Evolutionary conservation across 202 grass and related monocot species (phyloP), one percentile per base, ranked within the genome.

Genomic region (Thinopyrum obtusiflorum): DNA sequence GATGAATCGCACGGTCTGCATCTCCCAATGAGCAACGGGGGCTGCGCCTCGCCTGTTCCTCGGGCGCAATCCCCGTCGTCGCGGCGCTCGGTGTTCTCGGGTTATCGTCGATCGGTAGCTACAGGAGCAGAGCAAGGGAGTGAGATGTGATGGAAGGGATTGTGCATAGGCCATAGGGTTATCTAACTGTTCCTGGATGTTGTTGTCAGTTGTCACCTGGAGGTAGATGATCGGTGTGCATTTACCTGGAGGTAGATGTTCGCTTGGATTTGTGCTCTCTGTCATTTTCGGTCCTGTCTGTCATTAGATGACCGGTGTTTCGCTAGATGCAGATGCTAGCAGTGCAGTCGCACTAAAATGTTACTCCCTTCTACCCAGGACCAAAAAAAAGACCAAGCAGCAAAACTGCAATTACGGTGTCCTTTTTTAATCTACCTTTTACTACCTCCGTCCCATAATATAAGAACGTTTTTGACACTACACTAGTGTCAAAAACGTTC

Each of bases 71-170:
- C 82, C 2, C 26, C 73, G 0, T 36, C 77, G 4, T 40, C 76
- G 1, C 62, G 27, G 11, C 18, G 28, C 1, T 68, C 81, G 0
- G 69, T 84, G 28, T 87, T 90, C 46, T 77, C 81, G 0, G 73
- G 60, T 53, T 88, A 51, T 79, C 79, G 8, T 83, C 89, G 25
- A 40, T 88, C n/a, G 73, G 47, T 76, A 79, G 86, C 82, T 88
- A 76, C 79, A 69, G 55, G 73, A 83, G 83, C 89, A 91, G 79
- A 83, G 85, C 73, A 76, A 83, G 62, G 21, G 68, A 61, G 61
- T 88, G 83, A 88, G 77, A 68, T 23, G 17, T 37, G 60, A 62
- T 29, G 59, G 44, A 80, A 77, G 66, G 21, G 24, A 17, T 83
- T 91, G 83, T 55, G 51, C 51, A 55, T 55, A 55, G 51, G 40